Evolutionary conservation across 2,329 filamentous ascomycete species (phyloP).

Genomic region (Aspergillus ochraceoroseus): DNA sequence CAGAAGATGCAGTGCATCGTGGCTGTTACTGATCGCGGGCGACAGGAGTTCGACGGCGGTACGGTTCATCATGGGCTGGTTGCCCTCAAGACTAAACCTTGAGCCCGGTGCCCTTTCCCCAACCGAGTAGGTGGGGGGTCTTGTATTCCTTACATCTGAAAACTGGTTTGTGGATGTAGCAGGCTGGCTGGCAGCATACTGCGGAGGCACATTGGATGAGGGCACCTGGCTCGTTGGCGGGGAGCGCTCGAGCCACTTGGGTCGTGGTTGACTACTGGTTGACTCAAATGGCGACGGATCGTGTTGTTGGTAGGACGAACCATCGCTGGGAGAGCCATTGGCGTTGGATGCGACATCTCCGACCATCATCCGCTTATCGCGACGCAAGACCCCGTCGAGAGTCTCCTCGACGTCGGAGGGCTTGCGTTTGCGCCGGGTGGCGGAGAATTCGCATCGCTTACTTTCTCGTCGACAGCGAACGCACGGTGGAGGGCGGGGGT

Average conservation of each 20-base stretch:
- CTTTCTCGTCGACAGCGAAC: conserved; percentile 88
- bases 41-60: conserved; percentile 57
- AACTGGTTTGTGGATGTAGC: conserved; percentile 26
- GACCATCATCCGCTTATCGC: conserved; percentile 51
- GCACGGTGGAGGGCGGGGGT: conserved; percentile 88
- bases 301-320: conserved; percentile 26
- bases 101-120: conserved; percentile 24
- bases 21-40: conserved; percentile 76
- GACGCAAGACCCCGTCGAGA: conserved; percentile 39
- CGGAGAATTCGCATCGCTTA: conserved; percentile 96
- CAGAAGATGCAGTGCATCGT: conserved; percentile 85
- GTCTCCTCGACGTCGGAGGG: conserved; percentile 48
- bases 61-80: conserved; percentile 56
- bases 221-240: conserved; percentile 21
- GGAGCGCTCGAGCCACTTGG: conserved; percentile 32
- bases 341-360: conserved; percentile 40
- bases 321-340: conserved; percentile 25
- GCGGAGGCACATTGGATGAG: conserved; percentile 21
- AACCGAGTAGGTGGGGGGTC: conserved; percentile 25
- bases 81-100: conserved; percentile 44
- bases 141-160: conserved; percentile 27
- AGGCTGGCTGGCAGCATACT: conserved; percentile 28
- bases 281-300: conserved; percentile 15
- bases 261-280: conserved; percentile 8
- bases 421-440: conserved; percentile 88